Conservation (phyloP, 1,139 yeast species). For the Saccharomyces hybrid region DNA sequence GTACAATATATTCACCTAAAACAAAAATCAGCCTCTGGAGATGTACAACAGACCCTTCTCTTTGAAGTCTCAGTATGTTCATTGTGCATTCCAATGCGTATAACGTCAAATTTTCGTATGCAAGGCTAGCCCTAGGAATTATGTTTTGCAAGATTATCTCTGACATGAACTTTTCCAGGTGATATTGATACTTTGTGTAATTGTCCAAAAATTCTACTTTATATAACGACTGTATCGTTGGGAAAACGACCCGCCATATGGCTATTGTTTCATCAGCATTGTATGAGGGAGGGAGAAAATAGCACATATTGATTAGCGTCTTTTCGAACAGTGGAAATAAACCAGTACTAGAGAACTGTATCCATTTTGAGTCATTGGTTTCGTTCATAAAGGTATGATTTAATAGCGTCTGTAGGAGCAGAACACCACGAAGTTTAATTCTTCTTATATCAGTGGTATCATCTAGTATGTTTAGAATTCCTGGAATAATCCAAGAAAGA, state of each 20-base stretch:
- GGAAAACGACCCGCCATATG: slow-evolving; percentile 20
- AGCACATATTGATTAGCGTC: slow-evolving; percentile 21
- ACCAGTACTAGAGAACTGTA: slow-evolving; percentile 23
- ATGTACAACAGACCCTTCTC: slow-evolving; percentile 11
- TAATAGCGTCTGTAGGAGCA: slow-evolving; percentile 15
- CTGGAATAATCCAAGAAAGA: slow-evolving; percentile 32
- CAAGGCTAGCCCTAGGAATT: slow-evolving; percentile 22
- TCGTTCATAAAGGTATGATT: slow-evolving; percentile 9
- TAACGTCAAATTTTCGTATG: slow-evolving; percentile 18
- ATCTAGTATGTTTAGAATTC: slow-evolving; percentile 28
- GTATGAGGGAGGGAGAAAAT: slow-evolving; percentile 26
- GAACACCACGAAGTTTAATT: slow-evolving; percentile 22
- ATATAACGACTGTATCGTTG: slow-evolving; percentile 19
- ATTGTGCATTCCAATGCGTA: slow-evolving; percentile 9
- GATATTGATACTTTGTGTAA: slow-evolving; percentile 5
- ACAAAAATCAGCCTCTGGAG: slow-evolving; percentile 24
- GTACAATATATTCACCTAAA: slow-evolving; percentile 25
- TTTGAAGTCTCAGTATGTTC: slow-evolving; percentile 8
- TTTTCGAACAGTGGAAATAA: slow-evolving; percentile 24
- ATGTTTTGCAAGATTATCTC: slow-evolving; percentile 22
- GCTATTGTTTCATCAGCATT: slow-evolving; percentile 12
- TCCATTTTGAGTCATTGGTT: slow-evolving; percentile 11
- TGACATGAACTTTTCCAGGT: slow-evolving; percentile 16
- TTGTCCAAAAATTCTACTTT: slow-evolving; percentile 10
- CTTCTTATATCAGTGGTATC: slow-evolving; percentile 23